Evolutionary conservation across 495 filamentous ascomycete species (phyloP).

Genomic region (Aspergillus carlsbadensis): DNA sequence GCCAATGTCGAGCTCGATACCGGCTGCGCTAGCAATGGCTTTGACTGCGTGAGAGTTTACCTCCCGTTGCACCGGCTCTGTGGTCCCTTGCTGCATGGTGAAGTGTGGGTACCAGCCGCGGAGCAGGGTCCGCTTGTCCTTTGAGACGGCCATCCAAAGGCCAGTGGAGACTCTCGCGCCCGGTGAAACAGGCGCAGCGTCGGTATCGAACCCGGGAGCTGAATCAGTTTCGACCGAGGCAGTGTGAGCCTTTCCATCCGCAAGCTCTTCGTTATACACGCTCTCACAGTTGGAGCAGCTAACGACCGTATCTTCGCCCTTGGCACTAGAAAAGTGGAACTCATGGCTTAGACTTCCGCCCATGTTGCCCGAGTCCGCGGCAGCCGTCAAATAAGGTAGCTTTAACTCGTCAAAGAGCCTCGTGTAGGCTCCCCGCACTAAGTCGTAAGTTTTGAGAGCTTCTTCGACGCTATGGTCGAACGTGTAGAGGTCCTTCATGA

Average conservation of each 20-base stretch:
- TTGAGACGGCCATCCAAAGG: slow-evolving; percentile 67
- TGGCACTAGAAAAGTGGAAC: slow-evolving; percentile 77
- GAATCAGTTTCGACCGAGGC: slow-evolving; percentile 11
- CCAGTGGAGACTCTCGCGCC: slow-evolving; percentile 38
- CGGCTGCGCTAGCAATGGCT: slow-evolving; percentile 46
- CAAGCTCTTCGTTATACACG: slow-evolving; percentile 83
- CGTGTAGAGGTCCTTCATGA: slow-evolving; percentile 99
- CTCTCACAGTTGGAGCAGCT: slow-evolving; percentile 73
- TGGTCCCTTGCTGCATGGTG: slow-evolving; percentile 30
- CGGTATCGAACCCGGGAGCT: slow-evolving; percentile 33
- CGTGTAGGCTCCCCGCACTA: slow-evolving; percentile 68
- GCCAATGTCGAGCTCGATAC: slow-evolving; percentile 71
- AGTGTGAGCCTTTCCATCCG: slow-evolving; percentile 39
- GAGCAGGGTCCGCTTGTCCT: slow-evolving; percentile 63
- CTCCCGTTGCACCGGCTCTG: slow-evolving; percentile 45
- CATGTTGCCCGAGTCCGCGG: slow-evolving; percentile 94
- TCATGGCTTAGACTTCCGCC: slow-evolving; percentile 92
- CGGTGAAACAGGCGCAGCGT: slow-evolving; percentile 22
- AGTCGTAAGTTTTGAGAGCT: slow-evolving; percentile 74
- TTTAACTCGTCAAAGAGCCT: slow-evolving; percentile 78
- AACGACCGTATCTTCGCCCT: slow-evolving; percentile 84
- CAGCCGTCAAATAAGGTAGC: slow-evolving; percentile 79
- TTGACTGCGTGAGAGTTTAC: slow-evolving; percentile 74
- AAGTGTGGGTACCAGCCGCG: slow-evolving; percentile 63
- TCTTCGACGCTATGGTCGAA: slow-evolving; percentile 69